Percentiles rank a stretch among this genome's conserved stretches.
phyloP scores from a whole-genome alignment of 257 asterid genomes.

The Lycium barbarum region DNA sequence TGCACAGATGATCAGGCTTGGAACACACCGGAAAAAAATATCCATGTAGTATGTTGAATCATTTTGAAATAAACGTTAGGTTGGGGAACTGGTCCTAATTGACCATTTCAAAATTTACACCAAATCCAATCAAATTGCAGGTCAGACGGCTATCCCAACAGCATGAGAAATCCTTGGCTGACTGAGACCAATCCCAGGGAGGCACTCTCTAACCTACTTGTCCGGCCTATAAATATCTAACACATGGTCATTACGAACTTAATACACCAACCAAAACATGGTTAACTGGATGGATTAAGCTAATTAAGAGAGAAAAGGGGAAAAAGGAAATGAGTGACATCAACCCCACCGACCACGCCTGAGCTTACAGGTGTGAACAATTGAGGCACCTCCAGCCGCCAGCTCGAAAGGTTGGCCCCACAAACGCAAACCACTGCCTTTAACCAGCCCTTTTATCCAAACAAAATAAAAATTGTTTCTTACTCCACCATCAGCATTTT shows the following conservation, averaged over 20 bases:
- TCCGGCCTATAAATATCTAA: conserved; percentile 5
- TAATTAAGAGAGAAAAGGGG: conserved; percentile 1
- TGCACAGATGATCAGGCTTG: neutral
- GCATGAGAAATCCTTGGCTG: neutral
- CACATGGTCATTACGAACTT: neutral
- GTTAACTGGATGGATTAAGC: conserved; percentile 12
- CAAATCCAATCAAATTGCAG: neutral
- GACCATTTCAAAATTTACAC: neutral
- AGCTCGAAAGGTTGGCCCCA: neutral
- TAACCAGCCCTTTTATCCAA: neutral
- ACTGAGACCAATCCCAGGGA: neutral
- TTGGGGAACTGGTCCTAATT: neutral
- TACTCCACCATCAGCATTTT: neutral
- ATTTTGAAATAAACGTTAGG: neutral
- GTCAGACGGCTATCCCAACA: neutral
- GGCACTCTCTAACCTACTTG: neutral
- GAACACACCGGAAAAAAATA: neutral
- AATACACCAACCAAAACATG: neutral
- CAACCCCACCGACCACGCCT: neutral
- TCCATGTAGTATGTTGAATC: neutral
- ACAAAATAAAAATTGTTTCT: conserved; percentile 18
- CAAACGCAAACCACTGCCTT: conserved; percentile 15
- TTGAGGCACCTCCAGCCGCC: neutral
- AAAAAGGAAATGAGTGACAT: neutral
- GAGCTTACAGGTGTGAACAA: neutral